A percentile compares a stretch with the other conserved stretches of the same genome.
Conservation (phyloP, 306 rosid species). For the Abrus precatorius region DNA sequence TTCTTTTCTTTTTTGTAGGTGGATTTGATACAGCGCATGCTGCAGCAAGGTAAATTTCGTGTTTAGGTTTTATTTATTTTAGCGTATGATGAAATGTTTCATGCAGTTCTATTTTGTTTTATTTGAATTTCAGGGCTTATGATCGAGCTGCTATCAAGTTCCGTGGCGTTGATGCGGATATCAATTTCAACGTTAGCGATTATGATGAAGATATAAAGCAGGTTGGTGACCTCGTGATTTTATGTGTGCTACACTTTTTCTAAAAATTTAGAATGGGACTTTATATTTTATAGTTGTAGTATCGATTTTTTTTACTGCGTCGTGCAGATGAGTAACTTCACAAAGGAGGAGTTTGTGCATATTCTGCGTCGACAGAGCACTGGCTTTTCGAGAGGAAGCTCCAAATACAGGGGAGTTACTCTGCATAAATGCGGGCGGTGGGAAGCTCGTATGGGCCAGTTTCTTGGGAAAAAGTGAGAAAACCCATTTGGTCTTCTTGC, state of each 20-base stretch:
- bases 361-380: conserved; percentile 92
- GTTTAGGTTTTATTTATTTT: neutral
- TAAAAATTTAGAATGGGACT: too few species aligned
- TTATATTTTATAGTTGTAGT: neutral
- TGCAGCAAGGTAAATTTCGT: conserved; percentile 75
- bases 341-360: conserved; percentile 94
- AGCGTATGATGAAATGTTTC: neutral
- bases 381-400: conserved; percentile 93
- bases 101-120: neutral
- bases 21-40: conserved; percentile 97
- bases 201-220: conserved; percentile 88
- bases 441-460: conserved; percentile 99
- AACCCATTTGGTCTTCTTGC: conserved; percentile 1
- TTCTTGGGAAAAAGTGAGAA: conserved; percentile 88
- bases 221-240: conserved; percentile 50
- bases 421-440: conserved; percentile 95
- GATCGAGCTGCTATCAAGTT: conserved; percentile 98
- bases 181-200: conserved; percentile 79
- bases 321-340: conserved; percentile 77
- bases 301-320: neutral
- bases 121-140: conserved; percentile 69
- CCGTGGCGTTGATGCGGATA: conserved; percentile 92
- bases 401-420: conserved; percentile 93
- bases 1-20: conserved; percentile 54
- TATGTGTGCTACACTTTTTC: neutral